These are phyloP conservation scores for Leccinum subatratum DNA, from an alignment of 1,284 basidiomycete genomes.

Conservation along the genomic window DNA sequence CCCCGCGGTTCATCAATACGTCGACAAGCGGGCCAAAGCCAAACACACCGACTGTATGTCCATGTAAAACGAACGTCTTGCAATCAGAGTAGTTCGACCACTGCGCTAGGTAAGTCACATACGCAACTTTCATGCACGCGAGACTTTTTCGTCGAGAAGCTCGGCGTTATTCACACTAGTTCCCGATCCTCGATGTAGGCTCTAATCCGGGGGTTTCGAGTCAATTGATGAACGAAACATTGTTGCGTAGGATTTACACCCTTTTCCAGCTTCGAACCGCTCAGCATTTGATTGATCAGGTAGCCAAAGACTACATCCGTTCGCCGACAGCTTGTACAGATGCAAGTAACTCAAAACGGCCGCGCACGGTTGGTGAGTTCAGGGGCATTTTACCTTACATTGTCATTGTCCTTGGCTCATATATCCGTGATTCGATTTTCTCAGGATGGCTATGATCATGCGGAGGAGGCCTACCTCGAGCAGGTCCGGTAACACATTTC, in stretches of 20 bases:
- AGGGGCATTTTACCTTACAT: neutral
- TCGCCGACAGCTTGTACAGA: conserved; percentile 91
- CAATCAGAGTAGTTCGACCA: conserved; percentile 7
- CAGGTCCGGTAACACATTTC: conserved; percentile 97
- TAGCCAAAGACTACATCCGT: conserved; percentile 96
- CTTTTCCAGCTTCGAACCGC: conserved; percentile 93
- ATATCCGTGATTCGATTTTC: conserved; percentile 1
- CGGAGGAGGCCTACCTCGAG: conserved; percentile 93
- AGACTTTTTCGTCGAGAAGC: conserved; percentile 95
- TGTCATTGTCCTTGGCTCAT: neutral
- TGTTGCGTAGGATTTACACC: conserved; percentile 77
- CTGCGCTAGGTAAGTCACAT: conserved; percentile 75
- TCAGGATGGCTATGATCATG: conserved; percentile 95
- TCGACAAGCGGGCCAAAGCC: conserved; percentile 87
- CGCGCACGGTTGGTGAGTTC: conserved; percentile 79
- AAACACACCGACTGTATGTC: conserved; percentile 87
- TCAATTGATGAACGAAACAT: conserved; percentile 5
- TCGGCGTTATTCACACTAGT: conserved; percentile 89
- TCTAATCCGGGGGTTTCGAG: neutral
- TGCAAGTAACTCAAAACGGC: conserved; percentile 97
- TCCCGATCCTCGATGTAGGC: conserved; percentile 91
- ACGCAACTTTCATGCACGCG: conserved; percentile 96
- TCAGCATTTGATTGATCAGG: conserved; percentile 89
- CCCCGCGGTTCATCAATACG: conserved; percentile 43
- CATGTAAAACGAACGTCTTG: neutral